phyloP scores from a whole-genome alignment of 176 grass and related monocot genomes.

The Alopecurus myosuroides region DNA sequence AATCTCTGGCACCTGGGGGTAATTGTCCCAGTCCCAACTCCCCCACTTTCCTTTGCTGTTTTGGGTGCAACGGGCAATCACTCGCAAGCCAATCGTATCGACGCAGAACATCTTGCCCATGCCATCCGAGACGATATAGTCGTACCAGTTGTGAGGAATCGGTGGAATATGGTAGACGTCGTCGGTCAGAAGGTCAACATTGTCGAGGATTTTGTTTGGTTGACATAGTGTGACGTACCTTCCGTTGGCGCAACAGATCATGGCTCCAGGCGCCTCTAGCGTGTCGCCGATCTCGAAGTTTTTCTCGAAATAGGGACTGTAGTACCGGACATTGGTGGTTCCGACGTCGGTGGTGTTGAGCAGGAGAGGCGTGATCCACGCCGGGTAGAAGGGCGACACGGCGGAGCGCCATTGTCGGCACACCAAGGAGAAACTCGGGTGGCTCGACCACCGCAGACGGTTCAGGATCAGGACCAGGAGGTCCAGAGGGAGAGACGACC shows the following conservation, averaged over 20 bases:
- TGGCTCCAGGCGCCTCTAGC: neutral
- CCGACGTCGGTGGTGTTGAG: constrained; percentile 9
- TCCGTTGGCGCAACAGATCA: constrained; percentile 14
- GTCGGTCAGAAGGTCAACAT: neutral
- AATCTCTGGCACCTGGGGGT: neutral
- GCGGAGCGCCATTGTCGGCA: constrained; percentile 12
- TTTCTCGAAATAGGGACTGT: constrained; percentile 25
- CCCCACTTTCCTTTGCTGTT: neutral
- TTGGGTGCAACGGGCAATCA: neutral
- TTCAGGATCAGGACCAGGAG: neutral
- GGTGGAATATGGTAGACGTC: neutral
- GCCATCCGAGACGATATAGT: neutral
- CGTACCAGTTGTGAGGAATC: neutral
- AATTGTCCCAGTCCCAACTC: neutral
- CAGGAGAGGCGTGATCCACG: constrained; percentile 10
- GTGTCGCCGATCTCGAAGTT: constrained; percentile 17
- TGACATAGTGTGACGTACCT: neutral
- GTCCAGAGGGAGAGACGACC: constrained; percentile 19
- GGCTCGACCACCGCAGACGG: constrained; percentile 13
- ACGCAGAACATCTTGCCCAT: neutral
- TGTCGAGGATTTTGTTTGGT: accelerated
- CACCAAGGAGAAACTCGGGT: neutral
- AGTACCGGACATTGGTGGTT: constrained; percentile 16
- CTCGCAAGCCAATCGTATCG: accelerated
- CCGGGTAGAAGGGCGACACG: constrained; percentile 16